Conservation (phyloP, 75 land plant species). For the Adiantum capillusveneris region DNA sequence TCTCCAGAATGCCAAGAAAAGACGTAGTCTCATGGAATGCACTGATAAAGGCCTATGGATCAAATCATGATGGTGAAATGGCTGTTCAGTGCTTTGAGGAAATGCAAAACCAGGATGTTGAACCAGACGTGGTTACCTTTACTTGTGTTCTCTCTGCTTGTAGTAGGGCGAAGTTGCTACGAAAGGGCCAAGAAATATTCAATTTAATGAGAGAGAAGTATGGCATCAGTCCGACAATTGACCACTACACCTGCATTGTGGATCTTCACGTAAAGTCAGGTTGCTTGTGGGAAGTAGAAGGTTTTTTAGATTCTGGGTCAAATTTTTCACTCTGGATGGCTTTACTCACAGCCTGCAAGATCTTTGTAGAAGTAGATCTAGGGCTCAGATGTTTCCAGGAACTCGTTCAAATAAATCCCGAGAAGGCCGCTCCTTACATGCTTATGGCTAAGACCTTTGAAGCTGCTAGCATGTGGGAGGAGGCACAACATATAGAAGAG, state of each 20-base stretch:
- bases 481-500: background rate
- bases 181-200: conserved; percentile 12
- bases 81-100: conserved; percentile 13
- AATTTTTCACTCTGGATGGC: background rate
- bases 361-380: background rate
- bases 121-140: conserved; percentile 12
- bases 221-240: conserved; percentile 13
- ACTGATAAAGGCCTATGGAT: conserved; percentile 15
- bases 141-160: conserved; percentile 18
- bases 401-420: background rate
- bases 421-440: background rate
- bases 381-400: conserved; percentile 2
- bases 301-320: conserved; percentile 4
- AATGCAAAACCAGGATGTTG: conserved; percentile 4
- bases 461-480: background rate
- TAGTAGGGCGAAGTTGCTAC: conserved; percentile 6
- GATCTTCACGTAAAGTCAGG: conserved; percentile 20
- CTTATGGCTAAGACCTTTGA: background rate
- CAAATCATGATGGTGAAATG: conserved; percentile 10
- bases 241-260: conserved; percentile 15
- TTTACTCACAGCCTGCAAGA: conserved; percentile 8
- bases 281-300: conserved; percentile 3
- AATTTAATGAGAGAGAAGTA: conserved; percentile 7
- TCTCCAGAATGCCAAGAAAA: conserved; percentile 12
- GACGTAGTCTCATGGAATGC: conserved; percentile 16